These are phyloP conservation scores for Coniferiporia weirii DNA, from an alignment of 1,284 basidiomycete genomes.

Conservation along the genomic window DNA sequence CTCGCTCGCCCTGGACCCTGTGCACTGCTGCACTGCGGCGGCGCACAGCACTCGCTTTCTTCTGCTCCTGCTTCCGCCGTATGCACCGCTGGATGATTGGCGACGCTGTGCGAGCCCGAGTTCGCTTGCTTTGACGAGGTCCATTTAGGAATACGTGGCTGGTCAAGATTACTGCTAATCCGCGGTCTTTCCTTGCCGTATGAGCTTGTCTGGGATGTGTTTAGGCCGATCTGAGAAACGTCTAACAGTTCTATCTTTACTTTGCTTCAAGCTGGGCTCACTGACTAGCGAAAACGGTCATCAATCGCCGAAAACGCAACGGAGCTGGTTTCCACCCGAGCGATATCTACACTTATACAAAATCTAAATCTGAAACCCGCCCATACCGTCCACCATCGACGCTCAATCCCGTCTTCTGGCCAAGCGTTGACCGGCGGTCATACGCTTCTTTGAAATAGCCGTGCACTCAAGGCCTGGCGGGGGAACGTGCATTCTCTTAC, in stretches of 20 bases:
- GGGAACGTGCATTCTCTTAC: no score
- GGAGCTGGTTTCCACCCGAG: background rate
- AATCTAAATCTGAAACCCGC: background rate
- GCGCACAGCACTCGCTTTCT: background rate
- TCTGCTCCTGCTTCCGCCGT: background rate
- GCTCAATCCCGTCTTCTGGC: background rate
- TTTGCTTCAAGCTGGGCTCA: no score
- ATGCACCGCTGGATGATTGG: background rate
- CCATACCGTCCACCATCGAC: background rate
- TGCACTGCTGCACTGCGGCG: no score
- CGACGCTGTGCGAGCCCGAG: background rate
- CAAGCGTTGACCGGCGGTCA: background rate
- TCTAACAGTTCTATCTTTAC: no score
- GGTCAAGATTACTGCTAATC: background rate
- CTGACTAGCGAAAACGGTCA: background rate
- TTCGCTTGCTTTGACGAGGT: no score
- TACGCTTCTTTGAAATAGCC: background rate
- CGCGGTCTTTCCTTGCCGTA: background rate
- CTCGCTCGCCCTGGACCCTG: background rate
- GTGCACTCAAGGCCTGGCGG: background rate
- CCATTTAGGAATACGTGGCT: no score
- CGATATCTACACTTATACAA: background rate
- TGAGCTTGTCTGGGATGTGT: no score
- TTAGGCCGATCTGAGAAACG: no score
- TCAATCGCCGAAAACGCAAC: background rate